Evolutionary conservation across 2,329 filamentous ascomycete genomes (phyloP).

Genomic region (Lasiodiplodia gonubiensis): DNA sequence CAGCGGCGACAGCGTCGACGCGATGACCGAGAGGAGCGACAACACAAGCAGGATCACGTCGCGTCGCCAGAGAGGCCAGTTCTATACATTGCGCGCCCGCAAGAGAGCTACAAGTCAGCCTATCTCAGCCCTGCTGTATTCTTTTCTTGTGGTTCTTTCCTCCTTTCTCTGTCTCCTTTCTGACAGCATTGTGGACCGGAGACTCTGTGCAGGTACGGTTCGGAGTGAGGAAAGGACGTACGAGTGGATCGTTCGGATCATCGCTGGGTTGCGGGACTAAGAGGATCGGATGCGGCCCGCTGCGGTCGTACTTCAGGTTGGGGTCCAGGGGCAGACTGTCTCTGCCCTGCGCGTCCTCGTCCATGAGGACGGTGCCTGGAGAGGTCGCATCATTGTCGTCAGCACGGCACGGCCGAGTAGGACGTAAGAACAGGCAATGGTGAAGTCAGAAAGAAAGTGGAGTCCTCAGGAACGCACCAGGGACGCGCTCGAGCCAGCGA

Average conservation of each 20-base stretch:
- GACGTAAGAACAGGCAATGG: neutral
- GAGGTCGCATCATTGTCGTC: neutral
- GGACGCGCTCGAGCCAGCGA: conserved; percentile 69
- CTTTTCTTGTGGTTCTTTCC: neutral
- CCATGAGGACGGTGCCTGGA: conserved; percentile 49
- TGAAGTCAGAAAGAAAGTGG: neutral
- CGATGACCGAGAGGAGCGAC: conserved; percentile 81
- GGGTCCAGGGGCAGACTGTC: conserved; percentile 39
- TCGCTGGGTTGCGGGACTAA: conserved; percentile 90
- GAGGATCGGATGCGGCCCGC: conserved; percentile 67
- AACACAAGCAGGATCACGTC: conserved; percentile 80
- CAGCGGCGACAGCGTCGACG: conserved; percentile 81
- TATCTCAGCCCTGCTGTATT: neutral
- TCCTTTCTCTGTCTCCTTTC: neutral
- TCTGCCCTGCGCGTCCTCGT: conserved; percentile 37
- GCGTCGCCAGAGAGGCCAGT: conserved; percentile 86
- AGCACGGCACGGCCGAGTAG: neutral
- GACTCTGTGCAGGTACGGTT: neutral
- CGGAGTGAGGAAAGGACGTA: conserved; percentile 44
- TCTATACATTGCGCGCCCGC: conserved; percentile 51
- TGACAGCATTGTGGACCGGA: neutral
- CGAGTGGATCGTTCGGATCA: conserved; percentile 86
- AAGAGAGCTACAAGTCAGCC: conserved; percentile 1
- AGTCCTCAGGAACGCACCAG: conserved; percentile 61
- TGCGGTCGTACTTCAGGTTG: conserved; percentile 74